Conservation (phyloP, 257 asterid genomes). For the Asclepias syriaca region DNA sequence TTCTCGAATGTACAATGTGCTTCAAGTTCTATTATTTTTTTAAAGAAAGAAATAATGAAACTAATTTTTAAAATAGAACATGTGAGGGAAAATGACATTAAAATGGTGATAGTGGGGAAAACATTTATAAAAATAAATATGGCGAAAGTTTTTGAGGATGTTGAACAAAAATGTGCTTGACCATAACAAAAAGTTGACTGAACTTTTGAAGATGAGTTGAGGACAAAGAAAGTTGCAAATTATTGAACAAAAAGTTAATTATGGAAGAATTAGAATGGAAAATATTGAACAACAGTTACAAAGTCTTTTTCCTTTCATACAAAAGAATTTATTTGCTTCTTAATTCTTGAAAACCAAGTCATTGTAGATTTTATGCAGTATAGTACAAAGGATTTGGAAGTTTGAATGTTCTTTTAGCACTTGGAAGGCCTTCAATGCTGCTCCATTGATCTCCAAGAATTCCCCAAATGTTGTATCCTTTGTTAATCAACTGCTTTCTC, state of each 20-base stretch:
- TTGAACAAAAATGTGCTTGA: too few species aligned
- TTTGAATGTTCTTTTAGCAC: conserved; percentile 56
- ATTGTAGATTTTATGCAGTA: conserved; percentile 32
- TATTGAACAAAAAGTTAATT: neutral
- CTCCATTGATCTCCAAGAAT: conserved; percentile 75
- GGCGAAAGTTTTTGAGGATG: too few species aligned
- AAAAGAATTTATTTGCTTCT: neutral
- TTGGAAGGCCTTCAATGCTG: conserved; percentile 61
- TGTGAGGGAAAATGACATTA: too few species aligned
- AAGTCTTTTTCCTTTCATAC: neutral
- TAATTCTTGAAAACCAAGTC: neutral
- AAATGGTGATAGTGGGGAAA: too few species aligned
- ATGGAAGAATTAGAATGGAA: neutral
- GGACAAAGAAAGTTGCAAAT: conserved; percentile 30
- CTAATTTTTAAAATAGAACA: too few species aligned
- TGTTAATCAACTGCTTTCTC: conserved; percentile 44
- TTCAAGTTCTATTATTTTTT: too few species aligned
- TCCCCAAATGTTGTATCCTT: conserved; percentile 58
- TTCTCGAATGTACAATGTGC: too few species aligned
- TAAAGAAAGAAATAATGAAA: too few species aligned
- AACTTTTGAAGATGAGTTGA: conserved; percentile 54
- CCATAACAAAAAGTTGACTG: conserved; percentile 12
- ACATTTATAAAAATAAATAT: too few species aligned
- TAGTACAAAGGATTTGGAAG: conserved; percentile 71
- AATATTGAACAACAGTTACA: neutral